Percentiles rank a stretch among this genome's conserved stretches.
Evolutionary conservation across 2,329 filamentous ascomycete genomes (phyloP).

Genomic region (Stemphylium beticola): DNA sequence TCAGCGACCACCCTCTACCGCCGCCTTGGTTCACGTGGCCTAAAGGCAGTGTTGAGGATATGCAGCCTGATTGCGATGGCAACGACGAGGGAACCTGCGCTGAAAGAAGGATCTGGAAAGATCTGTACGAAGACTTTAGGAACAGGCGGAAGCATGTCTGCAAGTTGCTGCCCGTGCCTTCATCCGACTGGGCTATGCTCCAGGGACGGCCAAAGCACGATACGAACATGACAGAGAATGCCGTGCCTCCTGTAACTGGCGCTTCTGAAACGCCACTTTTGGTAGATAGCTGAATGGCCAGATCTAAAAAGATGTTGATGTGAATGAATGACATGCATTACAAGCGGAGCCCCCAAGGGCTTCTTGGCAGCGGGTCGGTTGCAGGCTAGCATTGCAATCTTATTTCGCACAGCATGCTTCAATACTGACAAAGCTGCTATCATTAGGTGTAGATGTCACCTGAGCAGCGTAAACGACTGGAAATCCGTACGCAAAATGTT

Average conservation of each 20-base stretch:
- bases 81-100: conserved; percentile 37
- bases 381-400: no score
- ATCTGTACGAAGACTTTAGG: conserved; percentile 54
- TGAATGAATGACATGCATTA: no score
- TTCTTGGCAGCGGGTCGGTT: not conserved
- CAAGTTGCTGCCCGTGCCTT: conserved; percentile 47
- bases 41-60: conserved; percentile 48
- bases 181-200: conserved; percentile 46
- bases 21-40: conserved; percentile 66
- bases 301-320: not conserved
- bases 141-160: conserved; percentile 51
- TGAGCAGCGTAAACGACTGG: no score
- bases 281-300: not conserved
- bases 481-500: not conserved
- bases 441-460: no score
- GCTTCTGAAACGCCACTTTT: not conserved
- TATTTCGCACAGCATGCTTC: no score
- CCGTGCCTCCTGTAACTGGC: conserved; percentile 26
- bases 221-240: conserved; percentile 29
- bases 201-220: conserved; percentile 29
- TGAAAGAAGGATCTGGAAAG: conserved; percentile 54
- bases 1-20: conserved; percentile 73
- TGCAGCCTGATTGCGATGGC: conserved; percentile 54
- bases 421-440: no score
- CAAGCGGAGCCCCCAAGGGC: not conserved